Evolutionary conservation across 1,139 yeast species (phyloP), one percentile per base, ranked within the genome.

Genomic region (Blastobotrys serpentis): DNA sequence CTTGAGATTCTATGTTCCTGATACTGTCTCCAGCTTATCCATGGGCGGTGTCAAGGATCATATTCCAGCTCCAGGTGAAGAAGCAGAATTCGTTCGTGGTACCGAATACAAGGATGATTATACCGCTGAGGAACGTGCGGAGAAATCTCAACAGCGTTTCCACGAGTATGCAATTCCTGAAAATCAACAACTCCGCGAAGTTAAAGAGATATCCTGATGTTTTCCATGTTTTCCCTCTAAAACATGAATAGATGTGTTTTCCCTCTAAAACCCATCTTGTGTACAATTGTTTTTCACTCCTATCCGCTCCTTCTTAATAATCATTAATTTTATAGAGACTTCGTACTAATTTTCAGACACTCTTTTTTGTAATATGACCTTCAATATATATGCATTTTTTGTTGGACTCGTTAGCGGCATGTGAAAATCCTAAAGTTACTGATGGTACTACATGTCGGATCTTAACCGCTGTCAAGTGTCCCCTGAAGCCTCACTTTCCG

Each of bases 1-100:
- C 63, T 73, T 86, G 58, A 74, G 94, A 62, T 85, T 85, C 69
- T 85, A 85, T 72, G 79, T 87, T 65, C 92, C 94, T 21, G 92
- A 84, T 43, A 36, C 40, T 6, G 40, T 17, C 16, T 36, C 40
- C 13, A 19, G 19, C 10, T 18, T 36, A 13, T 36, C 40, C 22
- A 36, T 19, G 23, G 22, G 22, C 6, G 40, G 40, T 19, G 40
- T 36, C 25, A 36, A 36, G 16, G 40, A 36, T 11, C 40, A 36
- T 14, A 17, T 36, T n/a, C 40, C 19, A 19, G 40, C 40, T 4
- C 40, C 40, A 36, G 40, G 40, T 36, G 25, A 36, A 36, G 40
- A 36, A 36, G 40, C 18, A 4, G 40, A 36, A 19, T 36, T 36
- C 25, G 14, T 36, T 14, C 40, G 40, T 3, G 40, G 40, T 19